Evolutionary conservation across 345 rosid genomes (phyloP), one percentile per base, ranked within the genome.

Genomic region (Kandelia obovata): DNA sequence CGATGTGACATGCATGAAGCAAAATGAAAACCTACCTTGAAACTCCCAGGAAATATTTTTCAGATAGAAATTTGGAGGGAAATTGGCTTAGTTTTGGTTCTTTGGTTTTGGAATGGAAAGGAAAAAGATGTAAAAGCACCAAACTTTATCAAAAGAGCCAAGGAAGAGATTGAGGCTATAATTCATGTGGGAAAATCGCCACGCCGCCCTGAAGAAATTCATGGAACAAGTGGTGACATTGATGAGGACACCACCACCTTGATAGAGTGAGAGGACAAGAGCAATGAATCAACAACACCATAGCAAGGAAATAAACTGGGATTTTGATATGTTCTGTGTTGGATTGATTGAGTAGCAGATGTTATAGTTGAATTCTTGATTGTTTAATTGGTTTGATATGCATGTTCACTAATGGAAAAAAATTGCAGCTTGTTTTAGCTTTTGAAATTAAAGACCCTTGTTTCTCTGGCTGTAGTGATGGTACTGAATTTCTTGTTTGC

Each of bases 161-260:
- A 79, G 55, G 86, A 80, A 69, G 82, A 84, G 82, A 68, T 67
- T 26, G 55, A 78, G 26, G 74, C 82, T 4, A 68, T 15, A 67
- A 16, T 68, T 69, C 84, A 79, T 39, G 17, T 25, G 20, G 28
- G 27, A 11, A 74, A 52, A 47, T 65, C 67, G 7, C 75, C 79
- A 0, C 46, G 26, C 9, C 83, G 76, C 67, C 77, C 77, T 56
- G 74, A 79, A 17, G 85, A 85, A 68, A 81, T 82, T 1, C 87
- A 83, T 69, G 85, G 85, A 63, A 83, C 27, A 65, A 85, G 85
- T 68, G 81, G 81, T 35, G 85, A 83, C 78, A 83, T 83, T 25
- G 78, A 79, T 34, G 85, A 79, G 69, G 71, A 43, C 73, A 85
- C 87, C 11, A 62, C 68, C 15, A 71, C 21, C 21, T 71, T 0